Conservation (phyloP, 768 basidiomycete genomes). For the Xerocomellus intermedius region DNA sequence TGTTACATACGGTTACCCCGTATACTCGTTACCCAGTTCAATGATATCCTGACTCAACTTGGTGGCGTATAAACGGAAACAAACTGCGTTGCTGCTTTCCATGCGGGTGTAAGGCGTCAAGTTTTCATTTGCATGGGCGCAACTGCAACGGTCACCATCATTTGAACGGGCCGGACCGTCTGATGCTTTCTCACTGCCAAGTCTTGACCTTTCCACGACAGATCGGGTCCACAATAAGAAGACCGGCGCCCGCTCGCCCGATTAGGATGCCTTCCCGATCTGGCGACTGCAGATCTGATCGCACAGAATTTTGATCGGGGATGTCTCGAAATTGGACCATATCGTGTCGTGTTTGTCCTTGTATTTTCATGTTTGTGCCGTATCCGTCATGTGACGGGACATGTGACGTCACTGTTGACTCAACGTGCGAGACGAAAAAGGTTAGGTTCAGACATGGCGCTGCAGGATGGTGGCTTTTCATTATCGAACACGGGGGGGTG, state of each 20-base stretch:
- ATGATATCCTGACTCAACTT: conserved; percentile 33
- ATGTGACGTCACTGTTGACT: conserved; percentile 22
- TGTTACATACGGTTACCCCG: conserved; percentile 39
- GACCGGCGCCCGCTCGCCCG: conserved; percentile 21
- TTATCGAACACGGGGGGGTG: conserved; percentile 9
- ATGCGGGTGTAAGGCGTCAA: conserved; percentile 16
- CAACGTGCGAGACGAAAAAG: conserved; percentile 2
- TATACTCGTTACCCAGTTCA: conserved; percentile 35
- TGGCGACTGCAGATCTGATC: conserved; percentile 30
- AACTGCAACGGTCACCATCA: conserved; percentile 12
- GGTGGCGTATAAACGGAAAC: conserved; percentile 18
- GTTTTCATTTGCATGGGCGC: conserved; percentile 28
- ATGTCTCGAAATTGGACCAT: conserved; percentile 15
- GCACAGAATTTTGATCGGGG: conserved; percentile 36
- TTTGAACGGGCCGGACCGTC: conserved; percentile 9
- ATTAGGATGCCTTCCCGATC: conserved; percentile 20
- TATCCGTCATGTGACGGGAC: conserved; percentile 19
- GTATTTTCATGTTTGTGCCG: conserved; percentile 16
- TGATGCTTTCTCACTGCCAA: conserved; percentile 12
- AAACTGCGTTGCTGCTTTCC: conserved; percentile 10
- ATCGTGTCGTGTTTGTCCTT: conserved; percentile 19
- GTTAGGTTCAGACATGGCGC: conserved; percentile 26
- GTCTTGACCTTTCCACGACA: conserved; percentile 4
- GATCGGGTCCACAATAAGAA: conserved; percentile 3
- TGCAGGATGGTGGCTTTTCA: conserved; percentile 16